Conservation (phyloP, 176 grass and related monocot species). For the Metroxylon sagu region DNA sequence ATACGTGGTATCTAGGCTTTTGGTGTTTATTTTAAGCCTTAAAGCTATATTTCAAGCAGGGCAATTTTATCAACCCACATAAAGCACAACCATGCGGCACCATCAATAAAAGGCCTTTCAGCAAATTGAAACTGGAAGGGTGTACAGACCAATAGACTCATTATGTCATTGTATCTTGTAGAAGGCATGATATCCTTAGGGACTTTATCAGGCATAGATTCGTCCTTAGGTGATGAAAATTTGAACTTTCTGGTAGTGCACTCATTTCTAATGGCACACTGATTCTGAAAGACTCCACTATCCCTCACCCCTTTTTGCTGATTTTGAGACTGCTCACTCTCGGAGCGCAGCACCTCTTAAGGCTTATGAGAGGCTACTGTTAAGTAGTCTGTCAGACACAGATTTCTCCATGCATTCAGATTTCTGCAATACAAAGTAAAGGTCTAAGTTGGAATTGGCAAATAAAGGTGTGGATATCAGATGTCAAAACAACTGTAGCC, state of each 20-base stretch:
- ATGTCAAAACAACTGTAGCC: no score
- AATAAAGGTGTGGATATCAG: no score
- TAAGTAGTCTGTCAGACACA: constrained; percentile 7
- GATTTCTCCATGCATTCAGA: constrained; percentile 27
- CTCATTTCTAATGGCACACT: constrained; percentile 17
- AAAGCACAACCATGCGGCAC: neutral
- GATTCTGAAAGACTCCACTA: constrained; percentile 12
- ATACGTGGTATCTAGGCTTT: neutral
- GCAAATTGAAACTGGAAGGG: constrained; percentile 4
- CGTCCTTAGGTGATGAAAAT: constrained; percentile 14
- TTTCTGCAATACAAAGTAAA: constrained; percentile 8
- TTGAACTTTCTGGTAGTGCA: constrained; percentile 3
- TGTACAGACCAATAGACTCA: constrained; percentile 3
- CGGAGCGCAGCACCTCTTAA: constrained; percentile 3
- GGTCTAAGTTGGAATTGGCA: neutral
- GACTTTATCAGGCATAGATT: constrained; percentile 16
- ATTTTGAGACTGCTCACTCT: constrained; percentile 10
- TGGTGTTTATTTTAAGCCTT: neutral
- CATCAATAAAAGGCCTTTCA: neutral
- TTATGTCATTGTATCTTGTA: constrained; percentile 11
- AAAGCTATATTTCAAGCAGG: neutral
- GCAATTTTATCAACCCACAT: neutral
- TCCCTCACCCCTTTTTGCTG: constrained; percentile 12
- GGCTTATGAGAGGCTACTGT: constrained; percentile 1
- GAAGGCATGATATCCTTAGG: constrained; percentile 18